Base-by-base conservation (phyloP, 2,329 filamentous ascomycete genomes). In the Colletotrichum cuscutae region DNA sequence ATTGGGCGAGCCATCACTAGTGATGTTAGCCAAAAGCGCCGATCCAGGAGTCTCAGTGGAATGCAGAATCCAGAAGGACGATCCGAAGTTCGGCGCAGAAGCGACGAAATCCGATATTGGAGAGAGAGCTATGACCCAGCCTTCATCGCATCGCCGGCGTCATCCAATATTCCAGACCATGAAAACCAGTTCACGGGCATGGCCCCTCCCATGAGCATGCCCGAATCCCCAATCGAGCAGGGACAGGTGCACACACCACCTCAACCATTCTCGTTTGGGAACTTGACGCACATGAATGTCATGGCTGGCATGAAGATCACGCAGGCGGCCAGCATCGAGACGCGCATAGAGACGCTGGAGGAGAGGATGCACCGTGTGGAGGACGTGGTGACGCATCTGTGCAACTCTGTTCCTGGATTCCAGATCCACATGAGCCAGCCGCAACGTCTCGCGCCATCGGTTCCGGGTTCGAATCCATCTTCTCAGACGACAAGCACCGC, bases 51-150 rank as follows among this genome's bases (percentile, higher is more conserved):
- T 75, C 79, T 92, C 12, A 90, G 89, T 0, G 24, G 72, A 26
- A 61, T 74, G 19, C 72, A 67, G 22, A 71, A 67, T n/a, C 42
- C 46, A 13, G 71, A 63, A 11, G 26, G 35, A n/a, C 58, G 73
- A 12, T 26, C 71, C 4, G 71, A 71, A 49, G 52, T 71, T 4
- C 86, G 89, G 56, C 86, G 89, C 46, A 86, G 90, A 35, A 92
- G 89, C 77, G 89, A 90, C 68, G 90, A 92, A 78, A 91, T 92
- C 52, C 87, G 89, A 13, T 90, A 89, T 76, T 92, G 90, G 89
- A 85, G 90, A 72, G 87, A 89, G 76, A 91, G 90, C 74, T 89
- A 90, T 74, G 87, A 86, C 58, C 85, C 84, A 1, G 85, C 84
- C 1, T 82, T 87, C 63, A 78, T 86, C 67, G 37, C 66, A 22